Conservation (phyloP, 192 early-diverging fungal species). For the Coemansia sp. region DNA sequence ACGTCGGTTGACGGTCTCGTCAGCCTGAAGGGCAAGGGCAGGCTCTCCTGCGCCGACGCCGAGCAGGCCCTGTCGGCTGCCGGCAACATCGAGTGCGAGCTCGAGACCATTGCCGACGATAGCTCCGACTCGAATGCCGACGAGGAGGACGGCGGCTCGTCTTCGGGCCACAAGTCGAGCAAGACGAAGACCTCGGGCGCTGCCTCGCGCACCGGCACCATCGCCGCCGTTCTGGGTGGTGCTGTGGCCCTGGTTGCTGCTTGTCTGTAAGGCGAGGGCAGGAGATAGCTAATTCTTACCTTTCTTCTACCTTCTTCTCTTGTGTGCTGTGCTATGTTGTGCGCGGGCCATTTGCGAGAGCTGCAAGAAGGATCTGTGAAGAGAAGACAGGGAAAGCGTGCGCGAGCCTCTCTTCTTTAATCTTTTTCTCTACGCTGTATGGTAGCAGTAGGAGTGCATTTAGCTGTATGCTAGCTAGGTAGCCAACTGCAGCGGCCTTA, state of each 20-base stretch:
- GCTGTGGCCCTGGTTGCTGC: constrained; percentile 27
- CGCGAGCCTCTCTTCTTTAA: too few relatives aligned
- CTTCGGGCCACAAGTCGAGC: background rate
- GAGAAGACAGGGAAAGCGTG: too few relatives aligned
- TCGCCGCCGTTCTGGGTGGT: constrained; percentile 22
- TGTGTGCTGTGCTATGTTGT: background rate
- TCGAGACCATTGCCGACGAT: constrained; percentile 5
- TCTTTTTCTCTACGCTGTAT: too few relatives aligned
- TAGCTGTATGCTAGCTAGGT: too few relatives aligned
- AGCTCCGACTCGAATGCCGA: constrained; percentile 4
- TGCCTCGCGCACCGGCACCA: constrained; percentile 6
- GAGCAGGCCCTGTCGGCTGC: constrained; percentile 17
- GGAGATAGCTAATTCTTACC: background rate
- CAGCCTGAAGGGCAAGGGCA: constrained; percentile 60
- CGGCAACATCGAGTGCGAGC: constrained; percentile 31
- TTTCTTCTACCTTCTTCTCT: background rate
- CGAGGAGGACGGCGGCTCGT: background rate
- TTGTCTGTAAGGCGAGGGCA: constrained; percentile 15
- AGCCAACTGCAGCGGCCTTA: too few relatives aligned
- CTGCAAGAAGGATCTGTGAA: background rate
- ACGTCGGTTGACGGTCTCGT: constrained; percentile 59
- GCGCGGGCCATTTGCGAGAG: too few relatives aligned
- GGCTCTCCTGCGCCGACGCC: constrained; percentile 50
- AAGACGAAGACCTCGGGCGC: constrained; percentile 21
- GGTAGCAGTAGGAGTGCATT: too few relatives aligned